Conservation (phyloP, 2,329 filamentous ascomycete species). For the Tricladium varicosporioides region DNA sequence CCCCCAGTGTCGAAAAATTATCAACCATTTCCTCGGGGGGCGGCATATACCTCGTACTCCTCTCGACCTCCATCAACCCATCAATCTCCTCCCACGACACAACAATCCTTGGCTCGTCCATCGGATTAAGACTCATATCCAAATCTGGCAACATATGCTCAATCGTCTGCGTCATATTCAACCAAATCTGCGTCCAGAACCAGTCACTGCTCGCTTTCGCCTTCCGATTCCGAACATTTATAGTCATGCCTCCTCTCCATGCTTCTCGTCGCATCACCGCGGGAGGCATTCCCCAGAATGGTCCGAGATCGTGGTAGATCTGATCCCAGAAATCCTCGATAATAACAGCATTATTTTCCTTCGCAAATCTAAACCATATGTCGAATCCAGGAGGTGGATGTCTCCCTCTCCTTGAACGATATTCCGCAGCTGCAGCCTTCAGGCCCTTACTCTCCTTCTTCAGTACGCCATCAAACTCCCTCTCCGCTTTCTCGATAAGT, state of each 20-base stretch:
- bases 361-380: constrained; percentile 55
- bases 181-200: constrained; percentile 40
- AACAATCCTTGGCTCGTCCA: constrained; percentile 62
- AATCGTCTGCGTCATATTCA: constrained; percentile 38
- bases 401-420: constrained; percentile 53
- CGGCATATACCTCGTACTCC: constrained; percentile 43
- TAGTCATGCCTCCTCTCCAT: constrained; percentile 54
- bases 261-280: constrained; percentile 48
- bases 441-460: constrained; percentile 42
- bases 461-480: constrained; percentile 38
- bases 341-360: constrained; percentile 48
- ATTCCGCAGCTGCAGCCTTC: constrained; percentile 45
- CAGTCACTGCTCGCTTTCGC: constrained; percentile 43
- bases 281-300: constrained; percentile 45
- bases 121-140: constrained; percentile 62
- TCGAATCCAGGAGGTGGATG: constrained; percentile 63
- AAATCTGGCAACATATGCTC: constrained; percentile 56
- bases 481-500: constrained; percentile 40
- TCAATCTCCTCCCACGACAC: constrained; percentile 54
- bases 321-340: constrained; percentile 60
- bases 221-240: constrained; percentile 52
- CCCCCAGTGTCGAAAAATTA: constrained; percentile 44
- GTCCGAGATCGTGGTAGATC: constrained; percentile 50
- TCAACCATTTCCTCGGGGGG: constrained; percentile 51
- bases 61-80: constrained; percentile 46